phyloP scores from a whole-genome alignment of 371 early-diverging fungal species.

The Apophysomyces ossiformis region DNA sequence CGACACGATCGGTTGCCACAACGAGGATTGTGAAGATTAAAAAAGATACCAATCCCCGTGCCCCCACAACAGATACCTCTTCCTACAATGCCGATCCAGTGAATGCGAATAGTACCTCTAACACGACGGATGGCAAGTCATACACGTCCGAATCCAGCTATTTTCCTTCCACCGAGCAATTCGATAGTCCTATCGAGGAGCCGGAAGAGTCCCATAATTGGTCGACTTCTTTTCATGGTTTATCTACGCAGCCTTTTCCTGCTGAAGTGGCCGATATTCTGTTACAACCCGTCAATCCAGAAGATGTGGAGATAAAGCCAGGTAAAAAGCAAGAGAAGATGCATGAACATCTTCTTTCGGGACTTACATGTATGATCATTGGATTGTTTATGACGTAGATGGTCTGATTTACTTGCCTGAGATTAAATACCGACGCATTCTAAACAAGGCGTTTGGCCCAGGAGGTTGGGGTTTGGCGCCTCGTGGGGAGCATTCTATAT shows the following conservation, averaged over 20 bases:
- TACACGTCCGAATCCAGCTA: conserved; percentile 10
- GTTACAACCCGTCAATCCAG: conserved; percentile 68
- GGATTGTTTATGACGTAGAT: conserved; percentile 52
- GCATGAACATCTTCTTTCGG: not conserved
- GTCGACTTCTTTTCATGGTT: conserved; percentile 77
- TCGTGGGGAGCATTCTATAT: conserved; percentile 88
- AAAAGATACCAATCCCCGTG: not conserved
- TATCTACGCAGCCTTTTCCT: conserved; percentile 76
- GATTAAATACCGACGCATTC: conserved; percentile 94
- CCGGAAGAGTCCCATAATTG: conserved; percentile 52
- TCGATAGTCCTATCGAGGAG: conserved; percentile 26
- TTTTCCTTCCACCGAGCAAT: conserved; percentile 26
- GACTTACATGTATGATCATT: not conserved
- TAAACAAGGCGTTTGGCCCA: conserved; percentile 93
- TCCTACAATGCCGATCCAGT: not conserved
- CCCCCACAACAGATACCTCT: not conserved
- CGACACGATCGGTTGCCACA: conserved; percentile 4
- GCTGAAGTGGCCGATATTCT: conserved; percentile 73
- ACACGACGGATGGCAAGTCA: not conserved
- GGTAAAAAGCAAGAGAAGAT: conserved; percentile 61
- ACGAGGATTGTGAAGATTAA: not conserved
- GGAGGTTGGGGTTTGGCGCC: conserved; percentile 95
- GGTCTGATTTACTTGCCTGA: conserved; percentile 94
- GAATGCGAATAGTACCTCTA: not conserved
- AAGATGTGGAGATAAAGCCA: conserved; percentile 93